Evolutionary conservation across 345 rosid species (phyloP).

Genomic region (Aquilaria sinensis): DNA sequence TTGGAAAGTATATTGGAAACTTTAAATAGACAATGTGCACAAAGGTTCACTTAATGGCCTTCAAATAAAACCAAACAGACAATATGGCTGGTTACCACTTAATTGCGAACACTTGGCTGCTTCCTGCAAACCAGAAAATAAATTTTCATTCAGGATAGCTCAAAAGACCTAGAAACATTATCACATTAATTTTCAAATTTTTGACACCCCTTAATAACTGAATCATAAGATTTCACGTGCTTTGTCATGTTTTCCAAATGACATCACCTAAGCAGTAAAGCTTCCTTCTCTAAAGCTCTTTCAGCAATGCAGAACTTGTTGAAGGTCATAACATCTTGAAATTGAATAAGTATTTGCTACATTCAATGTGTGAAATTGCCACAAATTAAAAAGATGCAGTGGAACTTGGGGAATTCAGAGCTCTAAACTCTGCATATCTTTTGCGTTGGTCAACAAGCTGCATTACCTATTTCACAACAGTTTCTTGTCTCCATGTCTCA

Average conservation of each 20-base stretch:
- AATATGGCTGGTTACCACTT: constrained; percentile 29
- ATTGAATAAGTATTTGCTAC: background rate
- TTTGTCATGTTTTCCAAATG: background rate
- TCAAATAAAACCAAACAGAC: constrained; percentile 1
- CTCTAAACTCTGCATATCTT: background rate
- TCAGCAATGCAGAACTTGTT: background rate
- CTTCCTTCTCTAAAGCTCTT: too few species aligned
- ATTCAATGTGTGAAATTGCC: background rate
- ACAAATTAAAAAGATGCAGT: background rate
- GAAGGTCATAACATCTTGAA: background rate
- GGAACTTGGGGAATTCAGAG: background rate
- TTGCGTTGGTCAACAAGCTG: background rate
- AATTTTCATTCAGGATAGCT: background rate
- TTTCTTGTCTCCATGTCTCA: constrained; percentile 81
- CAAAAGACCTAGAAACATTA: background rate
- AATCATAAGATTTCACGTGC: background rate
- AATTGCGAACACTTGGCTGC: constrained; percentile 41
- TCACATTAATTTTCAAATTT: background rate
- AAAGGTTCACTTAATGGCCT: constrained; percentile 7
- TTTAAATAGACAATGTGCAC: background rate
- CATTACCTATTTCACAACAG: constrained; percentile 50
- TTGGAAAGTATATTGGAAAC: background rate
- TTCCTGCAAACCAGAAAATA: constrained; percentile 35
- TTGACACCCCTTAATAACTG: background rate
- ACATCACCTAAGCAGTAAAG: background rate